Base-by-base conservation (phyloP, 2,329 filamentous ascomycete species). In the Raffaelea arxii region DNA sequence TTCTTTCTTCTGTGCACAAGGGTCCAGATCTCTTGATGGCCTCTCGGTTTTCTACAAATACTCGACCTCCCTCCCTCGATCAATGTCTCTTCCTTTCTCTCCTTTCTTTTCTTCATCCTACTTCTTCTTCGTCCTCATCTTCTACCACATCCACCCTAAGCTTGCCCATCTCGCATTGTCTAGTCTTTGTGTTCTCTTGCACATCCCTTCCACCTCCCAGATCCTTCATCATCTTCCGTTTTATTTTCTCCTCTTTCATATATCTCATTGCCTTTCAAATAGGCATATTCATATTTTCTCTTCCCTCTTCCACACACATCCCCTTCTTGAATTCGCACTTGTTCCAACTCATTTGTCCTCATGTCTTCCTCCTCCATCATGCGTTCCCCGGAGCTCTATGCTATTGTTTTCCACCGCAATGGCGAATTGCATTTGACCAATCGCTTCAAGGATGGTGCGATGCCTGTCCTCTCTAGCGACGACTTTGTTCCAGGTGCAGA, bases 401-500 rank as follows among this genome's bases (percentile, higher is more conserved):
- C 10, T n/a, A 14, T 51, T 19, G 39, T 49, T 25, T 51, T 54
- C 44, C 53, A 54, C 46, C 46, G 53, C 4, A 44, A 52, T 3
- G 53, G 51, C 6, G 51, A 50, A 4, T 46, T 54, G 11, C 18
- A 46, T 11, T 45, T 54, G 5, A 54, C 53, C 2, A 32, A n/a
- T 0, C 51, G 53, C 6, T 54, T 53, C 32, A 25, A 36, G 14
- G 46, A 49, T 2, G 40, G 38, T 18, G 24, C 47, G n/a, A 22
- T 41, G n/a, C 51, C 51, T 1, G 12, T 30, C 10, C 48, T 54
- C 16, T n/a, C 19, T 3, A 36, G 37, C 1, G 21, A 19, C 2
- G 51, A 50, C 46, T 54, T 49, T 49, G 46, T 46, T 18, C 23
- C n/a, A 2, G 48, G 24, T 0, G 25, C 43, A 1, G 2, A 9